Percentiles rank a stretch among this genome's conserved stretches.
Conservation (phyloP, 441 rosid species). For the Populus hybrid region DNA sequence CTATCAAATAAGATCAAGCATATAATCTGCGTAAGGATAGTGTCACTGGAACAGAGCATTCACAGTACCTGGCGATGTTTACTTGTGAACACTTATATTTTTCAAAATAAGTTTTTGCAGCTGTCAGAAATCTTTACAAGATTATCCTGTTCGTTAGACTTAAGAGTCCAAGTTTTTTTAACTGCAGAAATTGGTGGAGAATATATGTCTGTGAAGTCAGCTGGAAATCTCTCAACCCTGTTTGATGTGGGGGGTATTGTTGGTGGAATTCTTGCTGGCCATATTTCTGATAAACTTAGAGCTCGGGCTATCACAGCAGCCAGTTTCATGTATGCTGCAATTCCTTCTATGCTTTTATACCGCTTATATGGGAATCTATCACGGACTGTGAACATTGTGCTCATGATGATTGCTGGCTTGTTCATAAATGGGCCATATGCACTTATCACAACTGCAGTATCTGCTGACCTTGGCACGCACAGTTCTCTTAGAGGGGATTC, state of each 20-base stretch:
- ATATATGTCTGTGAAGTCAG: slow-evolving; percentile 80
- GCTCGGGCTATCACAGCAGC: slow-evolving; percentile 86
- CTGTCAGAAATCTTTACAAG: background rate
- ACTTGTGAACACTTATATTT: background rate
- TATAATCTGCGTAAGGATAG: background rate
- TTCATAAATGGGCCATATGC: slow-evolving; percentile 95
- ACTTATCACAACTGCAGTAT: slow-evolving; percentile 82
- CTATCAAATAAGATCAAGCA: background rate
- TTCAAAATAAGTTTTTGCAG: background rate
- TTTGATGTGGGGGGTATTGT: slow-evolving; percentile 82
- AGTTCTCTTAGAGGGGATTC: slow-evolving; percentile 80
- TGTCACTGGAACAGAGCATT: background rate
- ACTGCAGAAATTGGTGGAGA: slow-evolving; percentile 86
- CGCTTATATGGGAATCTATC: slow-evolving; percentile 63
- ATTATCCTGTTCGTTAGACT: background rate
- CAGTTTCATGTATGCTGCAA: slow-evolving; percentile 69
- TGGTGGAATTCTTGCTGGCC: slow-evolving; percentile 86
- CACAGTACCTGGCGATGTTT: background rate
- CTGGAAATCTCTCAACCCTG: slow-evolving; percentile 85
- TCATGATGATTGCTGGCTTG: slow-evolving; percentile 87
- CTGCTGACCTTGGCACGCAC: slow-evolving; percentile 91
- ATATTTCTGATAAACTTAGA: slow-evolving; percentile 75
- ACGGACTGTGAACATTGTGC: slow-evolving; percentile 51
- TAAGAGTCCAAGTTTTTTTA: slow-evolving; percentile 3
- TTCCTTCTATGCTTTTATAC: slow-evolving; percentile 72